These are phyloP conservation scores for Starmerella scarabaei DNA, from an alignment of 805 yeast species.

Conservation along the genomic window DNA sequence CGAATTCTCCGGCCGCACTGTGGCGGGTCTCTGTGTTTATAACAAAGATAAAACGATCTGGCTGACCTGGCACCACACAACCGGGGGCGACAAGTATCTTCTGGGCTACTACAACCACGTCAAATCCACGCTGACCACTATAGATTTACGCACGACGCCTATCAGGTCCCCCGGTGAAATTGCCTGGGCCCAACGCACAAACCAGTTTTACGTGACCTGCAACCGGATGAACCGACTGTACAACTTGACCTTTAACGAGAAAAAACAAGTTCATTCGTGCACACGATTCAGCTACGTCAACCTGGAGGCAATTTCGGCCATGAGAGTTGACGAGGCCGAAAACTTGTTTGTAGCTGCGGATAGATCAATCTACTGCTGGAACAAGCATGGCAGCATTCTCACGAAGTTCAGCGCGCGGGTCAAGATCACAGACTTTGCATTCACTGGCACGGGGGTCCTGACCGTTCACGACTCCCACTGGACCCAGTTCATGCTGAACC, in stretches of 20 bases:
- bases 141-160: neutral
- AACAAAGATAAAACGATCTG: neutral
- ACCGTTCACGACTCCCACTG: neutral
- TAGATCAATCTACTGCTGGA: conserved; percentile 1
- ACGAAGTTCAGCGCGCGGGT: neutral
- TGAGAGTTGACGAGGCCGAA: conserved; percentile 1
- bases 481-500: neutral
- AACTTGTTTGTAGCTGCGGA: neutral
- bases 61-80: neutral
- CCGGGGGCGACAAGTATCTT: neutral
- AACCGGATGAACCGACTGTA: neutral
- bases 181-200: neutral
- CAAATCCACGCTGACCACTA: neutral
- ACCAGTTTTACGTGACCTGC: conserved; percentile 2
- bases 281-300: neutral
- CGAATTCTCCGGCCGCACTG: neutral
- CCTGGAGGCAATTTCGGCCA: neutral
- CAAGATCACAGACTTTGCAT: neutral
- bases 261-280: neutral
- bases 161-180: neutral
- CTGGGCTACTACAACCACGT: neutral
- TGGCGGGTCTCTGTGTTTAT: neutral
- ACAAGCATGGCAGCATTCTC: neutral
- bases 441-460: neutral
- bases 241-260: neutral